Base-by-base conservation (phyloP, 2,329 filamentous ascomycete genomes). In the Ascochyta viciae-villosae region DNA sequence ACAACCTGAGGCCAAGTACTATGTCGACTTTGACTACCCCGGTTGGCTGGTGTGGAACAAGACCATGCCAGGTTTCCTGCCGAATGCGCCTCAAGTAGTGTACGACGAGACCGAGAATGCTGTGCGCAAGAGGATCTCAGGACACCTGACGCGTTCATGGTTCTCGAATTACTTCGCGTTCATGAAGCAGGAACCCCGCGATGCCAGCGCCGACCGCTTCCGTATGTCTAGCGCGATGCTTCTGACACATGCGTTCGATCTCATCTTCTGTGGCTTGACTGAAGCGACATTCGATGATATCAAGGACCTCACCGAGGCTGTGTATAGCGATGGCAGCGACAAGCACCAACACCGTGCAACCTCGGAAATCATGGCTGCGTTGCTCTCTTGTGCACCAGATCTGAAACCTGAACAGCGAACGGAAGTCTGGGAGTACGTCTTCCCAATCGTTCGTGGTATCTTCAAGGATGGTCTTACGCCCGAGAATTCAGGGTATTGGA, bases 261-360 rank as follows among this genome's bases (percentile, higher is more conserved):
- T 99, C 26, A 89, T 97, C 80, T 87, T 96, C 65, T 88, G 90
- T 67, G 91, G 87, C 1, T 79, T 91, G 48, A 92, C 95, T 0
- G 80, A 82, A 13, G 89, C 89, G 23, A 96, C 87, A 0, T 91
- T 97, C 66, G 87, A 94, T 6, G 95, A 99, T 51, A 88, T 99
- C 74, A 89, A 94, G 71, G 88, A 93, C 65, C 82, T 97, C 57
- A 86, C 90, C 5, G 81, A 85, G 55, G 85, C 86, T 2, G 87
- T 96, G 0, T 98, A 92, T 69, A 94, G 89, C 13, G 94, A 99
- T 74, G 95, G 96, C 9, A 95, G 88, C 67, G 95, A 99, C 74
- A 97, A 97, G 77, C 95, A 99, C 74, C 94, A 99, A 74, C 95
- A 99, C 74, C 90, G 95, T 48, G 95, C 95, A 15, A 96, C 95